These are phyloP conservation scores for Colletotrichum spinosum DNA, from an alignment of 2,329 filamentous ascomycete species.

Conservation along the genomic window DNA sequence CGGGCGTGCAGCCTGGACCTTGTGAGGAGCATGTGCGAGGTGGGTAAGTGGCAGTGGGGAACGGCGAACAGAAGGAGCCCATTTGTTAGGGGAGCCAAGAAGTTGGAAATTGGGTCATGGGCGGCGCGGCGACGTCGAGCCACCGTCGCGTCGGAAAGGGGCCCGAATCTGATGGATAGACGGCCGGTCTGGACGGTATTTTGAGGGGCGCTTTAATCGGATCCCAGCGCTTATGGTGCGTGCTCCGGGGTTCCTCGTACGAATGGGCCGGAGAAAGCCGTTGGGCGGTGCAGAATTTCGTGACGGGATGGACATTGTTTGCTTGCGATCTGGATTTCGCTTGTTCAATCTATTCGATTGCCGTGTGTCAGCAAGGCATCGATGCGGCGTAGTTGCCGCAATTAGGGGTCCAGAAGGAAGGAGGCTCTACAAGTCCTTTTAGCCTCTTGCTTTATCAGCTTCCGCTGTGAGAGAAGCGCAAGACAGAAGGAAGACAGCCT, in stretches of 20 bases:
- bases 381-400: no score
- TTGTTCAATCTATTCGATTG: no score
- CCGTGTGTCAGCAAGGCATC: no score
- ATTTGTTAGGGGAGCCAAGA: conserved; percentile 24
- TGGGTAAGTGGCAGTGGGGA: conserved; percentile 21
- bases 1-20: conserved; percentile 8
- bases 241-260: conserved; percentile 9
- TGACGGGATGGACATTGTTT: no score
- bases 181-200: conserved; percentile 13
- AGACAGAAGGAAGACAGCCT: no score
- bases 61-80: not conserved
- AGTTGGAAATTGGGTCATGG: conserved; percentile 26
- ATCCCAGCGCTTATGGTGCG: not conserved
- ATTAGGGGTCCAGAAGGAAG: no score
- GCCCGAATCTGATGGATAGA: conserved; percentile 1
- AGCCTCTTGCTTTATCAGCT: no score
- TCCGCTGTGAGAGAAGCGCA: no score
- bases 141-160: conserved; percentile 18
- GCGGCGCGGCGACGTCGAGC: conserved; percentile 17
- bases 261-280: conserved; percentile 10
- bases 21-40: not conserved
- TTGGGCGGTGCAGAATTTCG: not conserved
- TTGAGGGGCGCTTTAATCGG: conserved; percentile 11
- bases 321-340: no score
- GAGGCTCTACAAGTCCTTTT: no score